Base-by-base conservation (phyloP, 371 early-diverging fungal species). In the Enterocytospora artemiae region DNA sequence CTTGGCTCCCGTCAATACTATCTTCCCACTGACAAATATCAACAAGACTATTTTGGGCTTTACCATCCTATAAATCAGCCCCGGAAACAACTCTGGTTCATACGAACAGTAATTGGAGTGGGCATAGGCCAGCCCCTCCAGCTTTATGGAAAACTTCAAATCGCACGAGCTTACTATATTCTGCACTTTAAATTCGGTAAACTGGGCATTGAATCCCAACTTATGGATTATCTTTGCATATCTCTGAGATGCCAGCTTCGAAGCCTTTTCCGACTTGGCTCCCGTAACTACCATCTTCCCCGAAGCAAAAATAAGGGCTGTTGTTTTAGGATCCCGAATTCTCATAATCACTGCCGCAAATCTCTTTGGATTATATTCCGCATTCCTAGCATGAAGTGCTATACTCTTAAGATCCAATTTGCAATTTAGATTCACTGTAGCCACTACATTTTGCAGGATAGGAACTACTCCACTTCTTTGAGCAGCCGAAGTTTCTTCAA, bases 301-400 rank as follows among this genome's bases (percentile, higher is more conserved):
- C 27, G 93, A 92, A 22, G 96, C 94, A 81, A 99, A 99, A 69
- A 99, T 99, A 67, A 99, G 81, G 0, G 99, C 99, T 0, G 99
- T 99, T 12, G 99, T 99, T 80, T 96, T 94, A 60, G 99, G 99
- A 24, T 80, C 80, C 34, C 97, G 86, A 71, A 99, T 99, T 74
- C 99, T 85, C 95, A 97, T 97, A 72, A 99, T 96, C 22, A 99
- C 99, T 62, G 99, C 99, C 64, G 99, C 99, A 80, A 99, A 99
- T 77, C 99, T 92, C 90, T 99, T 99, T 71, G 99, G 99, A 81
- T 99, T 99, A 83, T 99, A 99, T 81, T 99, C 99, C 66, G 99
- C 97, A 81, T 99, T 99, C 73, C 99, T 87, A 24, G 99, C 96
- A 69, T 95, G 93, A 54, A 97, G 83, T 37, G 97, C 99, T 77